These are phyloP conservation scores for Coprinopsis marcescibilis DNA, from an alignment of 768 basidiomycete genomes.

Conservation along the genomic window DNA sequence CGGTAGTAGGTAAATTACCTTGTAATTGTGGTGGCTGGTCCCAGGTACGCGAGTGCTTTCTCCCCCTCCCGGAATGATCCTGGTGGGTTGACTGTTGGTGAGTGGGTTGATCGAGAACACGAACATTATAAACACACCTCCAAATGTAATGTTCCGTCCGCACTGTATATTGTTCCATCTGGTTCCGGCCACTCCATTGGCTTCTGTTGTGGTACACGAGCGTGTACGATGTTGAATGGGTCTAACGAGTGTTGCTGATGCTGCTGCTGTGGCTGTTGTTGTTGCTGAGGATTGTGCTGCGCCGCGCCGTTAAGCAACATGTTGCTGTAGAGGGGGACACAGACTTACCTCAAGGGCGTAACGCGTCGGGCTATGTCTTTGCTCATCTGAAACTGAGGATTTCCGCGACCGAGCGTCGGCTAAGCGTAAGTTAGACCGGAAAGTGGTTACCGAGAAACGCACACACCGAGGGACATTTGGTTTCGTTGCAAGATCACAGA, in stretches of 20 bases:
- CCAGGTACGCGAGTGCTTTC: conserved; percentile 63
- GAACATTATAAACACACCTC: conserved; percentile 30
- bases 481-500: conserved; percentile 41
- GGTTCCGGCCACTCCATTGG: conserved; percentile 42
- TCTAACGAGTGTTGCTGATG: conserved; percentile 24
- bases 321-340: conserved; percentile 6
- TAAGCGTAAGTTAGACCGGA: conserved; percentile 1
- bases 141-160: conserved; percentile 36
- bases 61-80: conserved; percentile 34
- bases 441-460: conserved; percentile 8
- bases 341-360: conserved; percentile 37
- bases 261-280: conserved; percentile 31
- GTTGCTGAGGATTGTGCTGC: conserved; percentile 3
- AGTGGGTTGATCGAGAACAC: conserved; percentile 1
- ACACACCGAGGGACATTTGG: conserved; percentile 22
- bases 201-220: conserved; percentile 34
- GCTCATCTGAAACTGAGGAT: conserved; percentile 46
- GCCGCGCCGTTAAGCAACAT: conserved; percentile 3
- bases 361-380: conserved; percentile 38
- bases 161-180: conserved; percentile 38
- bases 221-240: conserved; percentile 29
- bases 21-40: conserved; percentile 45
- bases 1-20: conserved; percentile 23
- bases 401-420: conserved; percentile 44
- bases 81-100: conserved; percentile 18